A percentile compares a stretch with the other conserved stretches of the same genome.
These are phyloP conservation scores for Macrolepiota fuliginosa DNA, from an alignment of 768 basidiomycete species.

Conservation along the genomic window DNA sequence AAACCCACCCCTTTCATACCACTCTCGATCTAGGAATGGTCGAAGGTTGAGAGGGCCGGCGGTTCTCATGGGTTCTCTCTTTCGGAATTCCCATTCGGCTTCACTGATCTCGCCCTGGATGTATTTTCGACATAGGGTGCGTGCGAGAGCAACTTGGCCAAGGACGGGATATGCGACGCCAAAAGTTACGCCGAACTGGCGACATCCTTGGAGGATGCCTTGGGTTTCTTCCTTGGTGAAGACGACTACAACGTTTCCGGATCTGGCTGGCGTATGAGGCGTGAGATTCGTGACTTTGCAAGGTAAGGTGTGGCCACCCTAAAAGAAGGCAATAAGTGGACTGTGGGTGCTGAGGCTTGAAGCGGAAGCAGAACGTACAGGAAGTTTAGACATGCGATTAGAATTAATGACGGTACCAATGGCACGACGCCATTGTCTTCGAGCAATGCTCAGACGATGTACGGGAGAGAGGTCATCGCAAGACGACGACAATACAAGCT, in stretches of 20 bases:
- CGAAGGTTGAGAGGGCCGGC: slow-evolving; percentile 51
- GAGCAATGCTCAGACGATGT: slow-evolving; percentile 28
- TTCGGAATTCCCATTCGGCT: slow-evolving; percentile 52
- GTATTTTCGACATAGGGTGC: slow-evolving; percentile 46
- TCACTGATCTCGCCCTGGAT: slow-evolving; percentile 44
- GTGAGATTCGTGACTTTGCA: slow-evolving; percentile 36
- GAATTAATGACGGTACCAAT: slow-evolving; percentile 35
- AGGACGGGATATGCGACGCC: slow-evolving; percentile 49
- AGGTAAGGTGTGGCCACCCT: slow-evolving; percentile 62
- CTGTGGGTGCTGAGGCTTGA: not conserved
- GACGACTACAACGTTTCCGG: slow-evolving; percentile 19
- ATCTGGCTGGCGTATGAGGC: slow-evolving; percentile 31
- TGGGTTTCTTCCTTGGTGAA: slow-evolving; percentile 30
- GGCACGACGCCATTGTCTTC: slow-evolving; percentile 44
- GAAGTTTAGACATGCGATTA: slow-evolving; percentile 29
- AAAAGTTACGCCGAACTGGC: slow-evolving; percentile 42
- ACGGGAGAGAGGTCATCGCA: slow-evolving; percentile 35
- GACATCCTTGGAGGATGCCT: slow-evolving; percentile 36
- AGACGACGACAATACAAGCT: slow-evolving; percentile 39
- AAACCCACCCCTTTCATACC: slow-evolving; percentile 44
- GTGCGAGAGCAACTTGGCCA: slow-evolving; percentile 50
- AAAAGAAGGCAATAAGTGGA: not conserved
- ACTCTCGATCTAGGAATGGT: slow-evolving; percentile 43
- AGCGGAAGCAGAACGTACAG: slow-evolving; percentile 25
- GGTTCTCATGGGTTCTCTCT: slow-evolving; percentile 44